Evolutionary conservation across 1,284 basidiomycete genomes (phyloP).

Genomic region (Tranzscheliella williamsii): DNA sequence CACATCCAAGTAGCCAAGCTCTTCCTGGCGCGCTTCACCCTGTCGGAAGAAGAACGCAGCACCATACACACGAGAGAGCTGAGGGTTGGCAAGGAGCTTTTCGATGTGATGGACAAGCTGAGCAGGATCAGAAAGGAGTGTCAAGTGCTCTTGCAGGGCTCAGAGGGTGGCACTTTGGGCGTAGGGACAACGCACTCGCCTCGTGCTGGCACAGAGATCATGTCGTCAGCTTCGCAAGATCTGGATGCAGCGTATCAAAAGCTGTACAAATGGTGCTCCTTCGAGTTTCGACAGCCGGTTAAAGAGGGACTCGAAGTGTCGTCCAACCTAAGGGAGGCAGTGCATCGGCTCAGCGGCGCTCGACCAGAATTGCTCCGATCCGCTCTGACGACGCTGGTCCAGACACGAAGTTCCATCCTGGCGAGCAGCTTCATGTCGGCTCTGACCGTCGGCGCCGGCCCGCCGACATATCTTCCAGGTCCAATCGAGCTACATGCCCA

Average conservation of each 20-base stretch:
- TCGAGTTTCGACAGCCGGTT: slow-evolving; percentile 74
- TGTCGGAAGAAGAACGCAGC: slow-evolving; percentile 73
- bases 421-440: slow-evolving; percentile 81
- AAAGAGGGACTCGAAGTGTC: slow-evolving; percentile 72
- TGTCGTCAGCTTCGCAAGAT: slow-evolving; percentile 70
- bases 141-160: slow-evolving; percentile 78
- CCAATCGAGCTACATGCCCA: slow-evolving; percentile 97
- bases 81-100: slow-evolving; percentile 73
- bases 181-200: slow-evolving; percentile 57
- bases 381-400: slow-evolving; percentile 74
- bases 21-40: slow-evolving; percentile 83
- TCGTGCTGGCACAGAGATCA: slow-evolving; percentile 68
- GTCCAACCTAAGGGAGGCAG: slow-evolving; percentile 72
- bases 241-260: slow-evolving; percentile 89
- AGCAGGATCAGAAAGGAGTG: slow-evolving; percentile 82
- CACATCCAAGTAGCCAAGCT: slow-evolving; percentile 72
- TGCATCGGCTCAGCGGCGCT: slow-evolving; percentile 73
- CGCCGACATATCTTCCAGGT: slow-evolving; percentile 78
- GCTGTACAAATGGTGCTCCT: slow-evolving; percentile 80
- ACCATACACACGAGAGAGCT: slow-evolving; percentile 78
- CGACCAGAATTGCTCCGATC: slow-evolving; percentile 63
- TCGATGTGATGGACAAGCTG: slow-evolving; percentile 83
- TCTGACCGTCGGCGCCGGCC: slow-evolving; percentile 77
- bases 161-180: slow-evolving; percentile 63
- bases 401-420: slow-evolving; percentile 79